These are phyloP conservation scores for Paraleonurus japonicus DNA, from an alignment of 257 asterid species.

Conservation along the genomic window DNA sequence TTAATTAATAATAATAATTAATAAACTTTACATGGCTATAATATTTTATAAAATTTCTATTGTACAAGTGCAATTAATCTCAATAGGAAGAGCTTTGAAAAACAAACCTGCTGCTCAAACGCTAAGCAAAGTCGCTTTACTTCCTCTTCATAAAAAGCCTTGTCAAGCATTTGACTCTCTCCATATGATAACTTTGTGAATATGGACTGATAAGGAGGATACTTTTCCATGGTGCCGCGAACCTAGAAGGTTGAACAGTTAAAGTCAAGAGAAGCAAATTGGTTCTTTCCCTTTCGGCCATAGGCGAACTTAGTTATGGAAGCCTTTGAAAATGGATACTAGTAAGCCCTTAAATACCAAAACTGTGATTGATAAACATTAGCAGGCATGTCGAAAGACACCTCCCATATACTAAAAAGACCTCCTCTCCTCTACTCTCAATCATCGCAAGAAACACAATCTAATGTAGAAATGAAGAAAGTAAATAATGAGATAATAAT, in stretches of 20 bases:
- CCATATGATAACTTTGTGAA: conserved; percentile 82
- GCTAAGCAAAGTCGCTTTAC: conserved; percentile 89
- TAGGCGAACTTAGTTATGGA: background rate
- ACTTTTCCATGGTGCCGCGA: conserved; percentile 82
- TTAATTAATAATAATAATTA: background rate
- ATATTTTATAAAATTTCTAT: background rate
- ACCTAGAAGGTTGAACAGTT: conserved; percentile 45
- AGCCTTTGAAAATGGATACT: background rate
- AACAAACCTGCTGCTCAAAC: conserved; percentile 88
- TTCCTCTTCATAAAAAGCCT: conserved; percentile 94
- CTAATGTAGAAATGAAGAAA: background rate
- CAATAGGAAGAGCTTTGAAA: background rate
- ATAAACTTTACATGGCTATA: background rate
- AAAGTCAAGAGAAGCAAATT: conserved; percentile 11
- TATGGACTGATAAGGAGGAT: conserved; percentile 82
- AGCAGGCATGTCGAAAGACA: background rate
- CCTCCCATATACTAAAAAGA: background rate
- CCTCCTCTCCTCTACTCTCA: background rate
- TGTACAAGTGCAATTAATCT: background rate
- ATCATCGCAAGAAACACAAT: background rate
- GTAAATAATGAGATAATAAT: background rate
- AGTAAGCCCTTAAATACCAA: background rate
- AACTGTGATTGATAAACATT: background rate
- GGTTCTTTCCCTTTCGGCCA: background rate
- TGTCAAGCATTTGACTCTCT: conserved; percentile 94